phyloP scores from a whole-genome alignment of 75 land plant species.

The Sequoia sempervirens region DNA sequence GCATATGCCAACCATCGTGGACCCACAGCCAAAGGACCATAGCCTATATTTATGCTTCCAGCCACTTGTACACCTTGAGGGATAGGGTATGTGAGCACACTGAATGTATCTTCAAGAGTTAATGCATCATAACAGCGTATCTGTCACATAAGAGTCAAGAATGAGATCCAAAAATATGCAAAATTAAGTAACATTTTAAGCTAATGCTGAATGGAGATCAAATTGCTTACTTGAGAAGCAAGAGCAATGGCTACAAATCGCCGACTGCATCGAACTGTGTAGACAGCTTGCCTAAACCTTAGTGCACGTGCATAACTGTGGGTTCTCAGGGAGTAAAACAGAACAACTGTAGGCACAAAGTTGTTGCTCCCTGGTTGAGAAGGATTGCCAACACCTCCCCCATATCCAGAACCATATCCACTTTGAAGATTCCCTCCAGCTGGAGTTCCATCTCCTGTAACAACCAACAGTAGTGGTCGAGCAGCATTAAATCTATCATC shows the following conservation, averaged over 20 bases:
- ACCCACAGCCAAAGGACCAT: slow-evolving; percentile 89
- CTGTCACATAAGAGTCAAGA: slow-evolving; percentile 33
- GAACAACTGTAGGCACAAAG: slow-evolving; percentile 59
- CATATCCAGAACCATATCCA: slow-evolving; percentile 27
- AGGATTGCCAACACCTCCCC: slow-evolving; percentile 27
- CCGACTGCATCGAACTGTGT: slow-evolving; percentile 74
- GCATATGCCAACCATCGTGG: slow-evolving; percentile 91
- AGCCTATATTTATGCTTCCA: slow-evolving; percentile 40
- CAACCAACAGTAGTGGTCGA: slow-evolving; percentile 64
- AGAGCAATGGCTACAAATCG: slow-evolving; percentile 77
- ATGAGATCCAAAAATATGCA: slow-evolving; percentile 4
- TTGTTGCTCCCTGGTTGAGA: slow-evolving; percentile 23
- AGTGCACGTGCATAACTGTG: slow-evolving; percentile 71
- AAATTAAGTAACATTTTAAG: neutral
- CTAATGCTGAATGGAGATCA: neutral
- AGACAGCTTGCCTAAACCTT: slow-evolving; percentile 73
- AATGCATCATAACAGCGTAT: slow-evolving; percentile 79
- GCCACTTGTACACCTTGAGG: slow-evolving; percentile 34
- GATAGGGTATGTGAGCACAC: slow-evolving; percentile 82
- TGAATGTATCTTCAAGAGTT: slow-evolving; percentile 72
- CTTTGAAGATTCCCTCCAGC: slow-evolving; percentile 22
- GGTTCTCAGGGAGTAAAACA: slow-evolving; percentile 67
- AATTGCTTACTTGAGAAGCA: slow-evolving; percentile 55
- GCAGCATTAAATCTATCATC: slow-evolving; percentile 45
- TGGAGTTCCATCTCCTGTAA: slow-evolving; percentile 37